Percentiles rank a stretch among this genome's conserved stretches.
phyloP scores from a whole-genome alignment of 169 alveolate species.

The Theileria annulata region DNA sequence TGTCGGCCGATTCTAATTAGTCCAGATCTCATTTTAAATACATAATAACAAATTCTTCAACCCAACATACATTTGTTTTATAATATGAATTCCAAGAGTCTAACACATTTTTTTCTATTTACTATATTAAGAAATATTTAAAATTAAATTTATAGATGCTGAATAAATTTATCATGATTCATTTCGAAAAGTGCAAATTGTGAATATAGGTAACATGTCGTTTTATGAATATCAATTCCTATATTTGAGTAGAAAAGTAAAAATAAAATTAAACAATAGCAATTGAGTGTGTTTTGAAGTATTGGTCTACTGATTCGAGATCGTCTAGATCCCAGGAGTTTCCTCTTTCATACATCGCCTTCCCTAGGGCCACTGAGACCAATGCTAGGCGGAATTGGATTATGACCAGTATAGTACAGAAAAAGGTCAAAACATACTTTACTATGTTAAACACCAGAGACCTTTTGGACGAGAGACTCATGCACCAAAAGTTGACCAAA shows the following conservation, averaged over 20 bases:
- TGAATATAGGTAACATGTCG: background rate
- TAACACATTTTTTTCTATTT: background rate
- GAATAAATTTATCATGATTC: background rate
- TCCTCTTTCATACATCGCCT: slow-evolving; percentile 28
- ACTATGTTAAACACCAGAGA: slow-evolving; percentile 10
- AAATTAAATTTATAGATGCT: background rate
- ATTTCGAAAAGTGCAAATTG: background rate
- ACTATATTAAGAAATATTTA: too few relatives aligned
- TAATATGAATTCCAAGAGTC: background rate
- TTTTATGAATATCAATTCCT: background rate
- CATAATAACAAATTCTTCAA: background rate
- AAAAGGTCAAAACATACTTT: background rate
- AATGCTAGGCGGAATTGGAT: background rate
- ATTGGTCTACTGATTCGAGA: background rate
- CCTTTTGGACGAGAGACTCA: background rate
- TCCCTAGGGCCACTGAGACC: slow-evolving; percentile 13
- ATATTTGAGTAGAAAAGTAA: background rate
- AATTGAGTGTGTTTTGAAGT: slow-evolving; percentile 1
- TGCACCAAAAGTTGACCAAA: slow-evolving; percentile 1
- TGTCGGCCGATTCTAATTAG: slow-evolving; percentile 7
- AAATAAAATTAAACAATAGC: background rate
- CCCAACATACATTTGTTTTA: background rate
- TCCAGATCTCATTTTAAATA: slow-evolving; percentile 12
- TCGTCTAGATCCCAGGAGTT: slow-evolving; percentile 30
- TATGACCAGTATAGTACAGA: background rate